Evolutionary conservation across 352 stramenopile species (phyloP), one percentile per base, ranked within the genome.

Genomic region (Bremia lactucae): DNA sequence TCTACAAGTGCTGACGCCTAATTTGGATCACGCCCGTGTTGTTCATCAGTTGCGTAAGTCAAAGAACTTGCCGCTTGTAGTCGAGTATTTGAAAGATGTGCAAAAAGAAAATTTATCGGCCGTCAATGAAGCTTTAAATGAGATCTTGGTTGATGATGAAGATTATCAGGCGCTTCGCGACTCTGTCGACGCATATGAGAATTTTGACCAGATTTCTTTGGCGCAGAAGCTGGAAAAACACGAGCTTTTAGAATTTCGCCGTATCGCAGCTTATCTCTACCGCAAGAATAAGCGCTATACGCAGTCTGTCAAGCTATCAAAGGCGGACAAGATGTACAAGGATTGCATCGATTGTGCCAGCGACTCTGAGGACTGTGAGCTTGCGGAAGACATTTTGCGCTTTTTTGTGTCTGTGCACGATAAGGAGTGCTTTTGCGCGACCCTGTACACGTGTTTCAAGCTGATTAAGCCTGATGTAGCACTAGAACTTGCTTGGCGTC

Each of bases 281-380:
- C 91, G 96, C 59, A 97, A 96, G 76, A 99, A 99, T 79, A 98
- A 98, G 75, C 95, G 96, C 46, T 99, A 94, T 70, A 70, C 83
- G 48, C 94, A 98, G 68, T 96, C 88, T 25, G 95, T 99, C 51
- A 95, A 97, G 48, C 75, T 99, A 46, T 98, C 93, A 15, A 99
- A 99, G 87, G 91, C 90, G 25, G 96, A 99, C 78, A 97, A 97
- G 58, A 99, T 99, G 95, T 99, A 97, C 90, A 99, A 99, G 77
- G 96, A 99, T 52, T 98, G 95, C 61, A 99, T 99, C 54, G 96
- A 99, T 58, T 98, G 95, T 45, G 95, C 95, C 19, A 94, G 93
- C 25, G 90, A 98, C 61, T 98, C 95, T 40, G 78, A 87, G 26
- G 94, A 98, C 55, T 61, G 74, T 25, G 93, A 98, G 24, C 86